A percentile compares a stretch with the other conserved stretches of the same genome.
Conservation (phyloP, 768 basidiomycete species). For the Boletus subparvulus region DNA sequence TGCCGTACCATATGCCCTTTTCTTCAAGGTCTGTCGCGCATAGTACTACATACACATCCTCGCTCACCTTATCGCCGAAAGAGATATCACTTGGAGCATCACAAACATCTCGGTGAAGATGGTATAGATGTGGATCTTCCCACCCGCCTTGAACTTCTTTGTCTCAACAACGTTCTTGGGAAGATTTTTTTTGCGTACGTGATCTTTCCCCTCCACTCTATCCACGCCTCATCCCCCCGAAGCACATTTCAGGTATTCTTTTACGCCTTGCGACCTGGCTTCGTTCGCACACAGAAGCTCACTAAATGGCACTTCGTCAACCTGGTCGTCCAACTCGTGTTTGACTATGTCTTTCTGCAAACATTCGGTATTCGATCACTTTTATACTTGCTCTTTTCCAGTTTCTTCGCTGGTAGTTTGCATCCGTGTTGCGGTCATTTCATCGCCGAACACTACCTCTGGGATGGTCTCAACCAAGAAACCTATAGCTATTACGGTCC, state of each 20-base stretch:
- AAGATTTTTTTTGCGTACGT: constrained; percentile 96
- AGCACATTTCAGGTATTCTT: constrained; percentile 98
- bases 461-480: constrained; percentile 90
- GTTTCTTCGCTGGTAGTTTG: constrained; percentile 94
- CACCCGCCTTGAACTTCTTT: constrained; percentile 76
- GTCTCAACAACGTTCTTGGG: constrained; percentile 92
- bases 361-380: constrained; percentile 49
- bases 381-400: constrained; percentile 81
- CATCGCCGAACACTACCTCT: constrained; percentile 95
- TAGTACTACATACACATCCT: not conserved
- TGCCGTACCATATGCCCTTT: constrained; percentile 92
- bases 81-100: constrained; percentile 95
- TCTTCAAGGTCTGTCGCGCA: constrained; percentile 73
- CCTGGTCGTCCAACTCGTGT: constrained; percentile 61
- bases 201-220: not conserved
- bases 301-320: constrained; percentile 88
- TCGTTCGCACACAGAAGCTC: constrained; percentile 79
- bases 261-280: constrained; percentile 93
- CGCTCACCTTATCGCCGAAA: constrained; percentile 28
- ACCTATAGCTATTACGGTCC: constrained; percentile 97
- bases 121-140: constrained; percentile 96
- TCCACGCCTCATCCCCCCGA: constrained; percentile 9
- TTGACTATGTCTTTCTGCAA: constrained; percentile 67
- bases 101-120: constrained; percentile 94
- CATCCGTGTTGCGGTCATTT: constrained; percentile 98